Conservation (phyloP, 306 rosid genomes). For the Echinosophora koreensis region DNA sequence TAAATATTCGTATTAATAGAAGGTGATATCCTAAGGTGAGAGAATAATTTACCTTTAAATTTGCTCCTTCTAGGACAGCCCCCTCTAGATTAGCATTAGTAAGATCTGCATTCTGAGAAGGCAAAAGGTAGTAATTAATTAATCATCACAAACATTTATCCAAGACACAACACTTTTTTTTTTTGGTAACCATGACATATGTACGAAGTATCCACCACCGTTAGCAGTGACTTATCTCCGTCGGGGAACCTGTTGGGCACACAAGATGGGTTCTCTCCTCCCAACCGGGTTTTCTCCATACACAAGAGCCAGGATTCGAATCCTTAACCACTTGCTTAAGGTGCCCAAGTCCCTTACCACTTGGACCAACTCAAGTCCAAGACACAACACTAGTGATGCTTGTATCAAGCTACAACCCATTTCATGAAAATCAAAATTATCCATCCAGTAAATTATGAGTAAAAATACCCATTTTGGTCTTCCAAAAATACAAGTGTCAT, state of each 20-base stretch:
- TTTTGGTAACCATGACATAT: too few relatives aligned
- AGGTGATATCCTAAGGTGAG: slow-evolving; percentile 12
- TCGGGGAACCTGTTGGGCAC: too few relatives aligned
- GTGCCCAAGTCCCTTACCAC: too few relatives aligned
- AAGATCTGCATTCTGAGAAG: slow-evolving; percentile 89
- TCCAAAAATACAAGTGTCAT: background rate
- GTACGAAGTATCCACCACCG: too few relatives aligned
- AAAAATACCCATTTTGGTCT: slow-evolving; percentile 1
- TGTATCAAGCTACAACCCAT: slow-evolving; percentile 18
- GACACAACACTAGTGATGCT: background rate
- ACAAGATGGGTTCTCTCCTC: too few relatives aligned
- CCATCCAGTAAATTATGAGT: background rate
- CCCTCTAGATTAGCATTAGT: slow-evolving; percentile 94
- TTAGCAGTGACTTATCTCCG: too few relatives aligned
- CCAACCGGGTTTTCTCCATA: too few relatives aligned
- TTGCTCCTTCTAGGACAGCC: slow-evolving; percentile 92
- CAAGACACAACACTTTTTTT: slow-evolving; percentile 1
- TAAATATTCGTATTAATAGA: background rate
- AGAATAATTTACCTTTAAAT: slow-evolving; percentile 77
- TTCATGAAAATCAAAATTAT: slow-evolving; percentile 17
- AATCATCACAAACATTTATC: slow-evolving; percentile 17
- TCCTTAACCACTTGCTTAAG: too few relatives aligned
- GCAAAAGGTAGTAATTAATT: slow-evolving; percentile 22
- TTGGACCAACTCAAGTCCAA: too few relatives aligned
- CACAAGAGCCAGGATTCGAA: too few relatives aligned